Evolutionary conservation across 495 filamentous ascomycete genomes (phyloP).

Genomic region (Aspergillus cavernicola): DNA sequence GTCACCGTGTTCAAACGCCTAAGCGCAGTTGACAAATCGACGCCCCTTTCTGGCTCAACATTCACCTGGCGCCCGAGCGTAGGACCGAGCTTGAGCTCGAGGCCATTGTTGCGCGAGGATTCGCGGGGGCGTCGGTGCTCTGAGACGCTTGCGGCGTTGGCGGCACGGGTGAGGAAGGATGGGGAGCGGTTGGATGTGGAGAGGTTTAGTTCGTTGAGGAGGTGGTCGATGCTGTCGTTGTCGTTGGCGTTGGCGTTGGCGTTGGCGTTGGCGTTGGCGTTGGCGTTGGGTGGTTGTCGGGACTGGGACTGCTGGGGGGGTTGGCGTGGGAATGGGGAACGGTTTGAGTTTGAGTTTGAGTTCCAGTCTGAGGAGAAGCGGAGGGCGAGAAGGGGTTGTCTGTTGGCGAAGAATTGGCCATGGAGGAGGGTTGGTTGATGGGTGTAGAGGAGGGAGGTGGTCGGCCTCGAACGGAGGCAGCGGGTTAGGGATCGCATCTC

Average conservation of each 20-base stretch:
- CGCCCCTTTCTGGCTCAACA: constrained; percentile 35
- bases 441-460: constrained; percentile 11
- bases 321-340: neutral
- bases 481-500: constrained; percentile 34
- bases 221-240: constrained; percentile 35
- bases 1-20: constrained; percentile 28
- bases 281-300: neutral
- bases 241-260: no score
- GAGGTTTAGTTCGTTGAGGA: constrained; percentile 38
- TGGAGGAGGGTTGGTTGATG: constrained; percentile 5
- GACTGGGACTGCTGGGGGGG: neutral
- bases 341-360: neutral
- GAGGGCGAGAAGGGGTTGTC: no score
- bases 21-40: constrained; percentile 31
- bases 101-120: constrained; percentile 1
- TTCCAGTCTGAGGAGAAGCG: constrained; percentile 16
- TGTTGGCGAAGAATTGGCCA: neutral
- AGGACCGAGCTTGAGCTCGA: constrained; percentile 38
- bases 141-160: constrained; percentile 1
- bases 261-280: no score
- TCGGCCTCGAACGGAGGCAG: constrained; percentile 35
- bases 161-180: neutral
- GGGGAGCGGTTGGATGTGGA: constrained; percentile 2
- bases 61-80: constrained; percentile 38
- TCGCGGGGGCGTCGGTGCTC: constrained; percentile 1